These are phyloP conservation scores for Delonix regia DNA, from an alignment of 306 rosid genomes.

Conservation along the genomic window DNA sequence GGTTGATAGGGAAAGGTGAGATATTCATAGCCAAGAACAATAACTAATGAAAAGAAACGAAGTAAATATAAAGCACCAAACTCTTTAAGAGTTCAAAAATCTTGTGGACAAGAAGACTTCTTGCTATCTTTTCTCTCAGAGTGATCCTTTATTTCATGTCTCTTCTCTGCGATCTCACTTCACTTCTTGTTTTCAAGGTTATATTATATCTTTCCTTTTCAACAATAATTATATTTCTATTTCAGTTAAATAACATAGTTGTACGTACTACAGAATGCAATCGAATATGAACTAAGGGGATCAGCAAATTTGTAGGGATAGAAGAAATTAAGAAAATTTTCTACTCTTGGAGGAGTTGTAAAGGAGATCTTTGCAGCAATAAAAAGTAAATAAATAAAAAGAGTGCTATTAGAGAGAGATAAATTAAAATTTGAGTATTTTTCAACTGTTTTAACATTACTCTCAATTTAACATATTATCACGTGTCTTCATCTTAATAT, in stretches of 20 bases:
- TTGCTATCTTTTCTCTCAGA: background rate
- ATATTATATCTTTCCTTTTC: background rate
- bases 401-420: no score
- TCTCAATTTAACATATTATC: no score
- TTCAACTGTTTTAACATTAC: no score
- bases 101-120: slow-evolving; percentile 26
- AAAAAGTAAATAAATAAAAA: no score
- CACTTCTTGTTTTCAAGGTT: background rate
- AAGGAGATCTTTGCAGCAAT: no score
- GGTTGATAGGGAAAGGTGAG: slow-evolving; percentile 30
- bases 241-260: background rate
- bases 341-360: no score
- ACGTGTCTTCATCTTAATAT: no score
- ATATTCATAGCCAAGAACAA: slow-evolving; percentile 13
- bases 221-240: background rate
- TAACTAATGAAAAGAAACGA: background rate
- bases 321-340: background rate
- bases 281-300: no score
- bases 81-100: background rate
- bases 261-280: background rate
- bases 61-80: no score
- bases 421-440: no score
- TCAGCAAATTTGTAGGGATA: no score
- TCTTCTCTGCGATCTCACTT: background rate
- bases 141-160: background rate